phyloP scores from a whole-genome alignment of 805 yeast genomes.

The Cyberlindnera samutprakarnensis region DNA sequence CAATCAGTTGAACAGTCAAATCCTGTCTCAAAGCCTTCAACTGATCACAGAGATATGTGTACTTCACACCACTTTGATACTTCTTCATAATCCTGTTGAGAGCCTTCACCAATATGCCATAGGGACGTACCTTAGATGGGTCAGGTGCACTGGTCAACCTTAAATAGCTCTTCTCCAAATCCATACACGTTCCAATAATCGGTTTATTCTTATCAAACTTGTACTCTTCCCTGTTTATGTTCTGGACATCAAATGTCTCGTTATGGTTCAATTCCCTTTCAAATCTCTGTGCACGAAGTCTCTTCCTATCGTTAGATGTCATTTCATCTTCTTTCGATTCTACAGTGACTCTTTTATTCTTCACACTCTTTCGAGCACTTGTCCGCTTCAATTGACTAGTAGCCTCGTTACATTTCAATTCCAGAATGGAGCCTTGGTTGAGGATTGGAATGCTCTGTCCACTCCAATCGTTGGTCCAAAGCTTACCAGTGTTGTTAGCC shows the following conservation, averaged over 20 bases:
- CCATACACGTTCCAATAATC: constrained; percentile 56
- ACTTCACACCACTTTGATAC: constrained; percentile 42
- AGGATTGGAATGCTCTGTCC: constrained; percentile 20
- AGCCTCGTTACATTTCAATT: constrained; percentile 14
- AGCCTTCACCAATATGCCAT: constrained; percentile 49
- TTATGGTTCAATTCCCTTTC: constrained; percentile 16
- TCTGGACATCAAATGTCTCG: constrained; percentile 14
- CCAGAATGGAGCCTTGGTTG: constrained; percentile 6
- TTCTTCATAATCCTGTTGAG: constrained; percentile 45
- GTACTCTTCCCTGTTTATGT: constrained; percentile 23
- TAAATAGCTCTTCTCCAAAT: constrained; percentile 69
- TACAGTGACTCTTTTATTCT: constrained; percentile 2
- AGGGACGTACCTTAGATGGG: constrained; percentile 77
- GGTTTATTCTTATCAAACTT: constrained; percentile 27
- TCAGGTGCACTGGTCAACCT: constrained; percentile 89
- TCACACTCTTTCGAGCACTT: constrained; percentile 1
- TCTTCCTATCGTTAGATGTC: constrained; percentile 23
- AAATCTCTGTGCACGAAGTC: constrained; percentile 29
- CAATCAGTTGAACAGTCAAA: constrained; percentile 83
- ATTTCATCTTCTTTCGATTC: constrained; percentile 8
- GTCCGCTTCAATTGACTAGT: constrained; percentile 1
- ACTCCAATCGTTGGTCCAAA: constrained; percentile 23
- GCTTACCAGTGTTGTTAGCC: constrained; percentile 18
- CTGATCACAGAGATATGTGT: constrained; percentile 80
- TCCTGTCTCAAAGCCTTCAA: constrained; percentile 91